phyloP scores from a whole-genome alignment of 805 yeast species.

The Ogataea kodamae region DNA sequence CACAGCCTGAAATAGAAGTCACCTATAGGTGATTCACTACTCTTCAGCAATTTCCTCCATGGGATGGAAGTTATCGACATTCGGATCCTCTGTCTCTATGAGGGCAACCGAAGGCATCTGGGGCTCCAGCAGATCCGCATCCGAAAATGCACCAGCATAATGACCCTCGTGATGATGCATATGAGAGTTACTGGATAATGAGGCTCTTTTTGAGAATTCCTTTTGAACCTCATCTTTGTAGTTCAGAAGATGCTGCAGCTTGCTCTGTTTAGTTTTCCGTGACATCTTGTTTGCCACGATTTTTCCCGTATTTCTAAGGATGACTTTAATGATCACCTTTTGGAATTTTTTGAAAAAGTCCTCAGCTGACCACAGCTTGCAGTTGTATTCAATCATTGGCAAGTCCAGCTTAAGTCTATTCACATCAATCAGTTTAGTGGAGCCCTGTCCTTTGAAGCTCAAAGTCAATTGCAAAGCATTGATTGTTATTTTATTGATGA shows the following conservation, averaged over 20 bases:
- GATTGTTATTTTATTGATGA: conserved; percentile 35
- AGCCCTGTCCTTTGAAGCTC: conserved; percentile 77
- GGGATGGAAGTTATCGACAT: conserved; percentile 8
- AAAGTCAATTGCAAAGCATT: conserved; percentile 43
- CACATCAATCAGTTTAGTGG: conserved; percentile 67
- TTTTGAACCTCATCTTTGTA: conserved; percentile 7
- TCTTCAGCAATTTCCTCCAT: conserved; percentile 12
- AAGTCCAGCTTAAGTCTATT: conserved; percentile 63
- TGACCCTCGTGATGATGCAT: conserved; percentile 1
- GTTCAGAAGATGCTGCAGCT: conserved; percentile 7
- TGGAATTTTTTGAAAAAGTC: conserved; percentile 64
- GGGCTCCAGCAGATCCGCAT: conserved; percentile 26
- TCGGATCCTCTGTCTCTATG: conserved; percentile 5
- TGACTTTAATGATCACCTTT: conserved; percentile 53
- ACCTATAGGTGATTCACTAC: too few species aligned
- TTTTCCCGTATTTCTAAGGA: conserved; percentile 68
- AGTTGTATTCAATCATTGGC: conserved; percentile 57
- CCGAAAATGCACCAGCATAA: conserved; percentile 16
- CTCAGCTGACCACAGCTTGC: conserved; percentile 67
- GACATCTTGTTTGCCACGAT: conserved; percentile 71
- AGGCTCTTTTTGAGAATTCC: neutral
- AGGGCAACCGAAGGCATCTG: neutral
- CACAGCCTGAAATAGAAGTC: conserved; percentile 11
- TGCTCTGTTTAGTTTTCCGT: conserved; percentile 4
- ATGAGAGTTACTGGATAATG: neutral